Evolutionary conservation across 257 asterid species (phyloP).

Genomic region (Capsicum pubescens): DNA sequence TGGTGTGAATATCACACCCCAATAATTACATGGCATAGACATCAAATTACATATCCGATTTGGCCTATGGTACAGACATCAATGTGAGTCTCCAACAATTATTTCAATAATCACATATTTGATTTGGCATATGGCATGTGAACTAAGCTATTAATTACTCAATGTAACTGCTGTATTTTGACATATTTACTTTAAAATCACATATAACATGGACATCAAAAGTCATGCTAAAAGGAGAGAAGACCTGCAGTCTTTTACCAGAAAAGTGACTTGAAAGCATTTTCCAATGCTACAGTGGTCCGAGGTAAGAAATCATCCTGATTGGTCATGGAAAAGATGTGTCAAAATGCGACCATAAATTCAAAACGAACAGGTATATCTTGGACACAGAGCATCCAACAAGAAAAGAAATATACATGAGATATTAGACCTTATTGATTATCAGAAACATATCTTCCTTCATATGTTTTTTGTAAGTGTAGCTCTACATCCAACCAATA

Average conservation of each 20-base stretch:
- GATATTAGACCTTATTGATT: not conserved
- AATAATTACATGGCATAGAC: too few relatives aligned
- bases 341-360: conserved; percentile 20
- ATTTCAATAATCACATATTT: too few relatives aligned
- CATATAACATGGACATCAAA: conserved; percentile 1
- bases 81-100: too few relatives aligned
- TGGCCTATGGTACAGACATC: too few relatives aligned
- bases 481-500: not conserved
- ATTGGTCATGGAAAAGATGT: conserved; percentile 30
- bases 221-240: conserved; percentile 47
- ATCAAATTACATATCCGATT: too few relatives aligned
- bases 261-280: conserved; percentile 81
- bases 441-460: not conserved
- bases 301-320: conserved; percentile 99
- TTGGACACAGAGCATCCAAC: not conserved
- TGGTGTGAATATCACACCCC: too few relatives aligned
- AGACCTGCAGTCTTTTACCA: conserved; percentile 84
- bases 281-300: conserved; percentile 87
- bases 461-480: not conserved
- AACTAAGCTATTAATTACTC: conserved; percentile 20
- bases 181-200: conserved; percentile 4
- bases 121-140: too few relatives aligned
- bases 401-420: not conserved
- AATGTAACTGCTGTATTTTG: not conserved
- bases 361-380: not conserved